These are phyloP conservation scores for Diaporthe nobilis DNA, from an alignment of 2,329 filamentous ascomycete genomes.

Conservation along the genomic window DNA sequence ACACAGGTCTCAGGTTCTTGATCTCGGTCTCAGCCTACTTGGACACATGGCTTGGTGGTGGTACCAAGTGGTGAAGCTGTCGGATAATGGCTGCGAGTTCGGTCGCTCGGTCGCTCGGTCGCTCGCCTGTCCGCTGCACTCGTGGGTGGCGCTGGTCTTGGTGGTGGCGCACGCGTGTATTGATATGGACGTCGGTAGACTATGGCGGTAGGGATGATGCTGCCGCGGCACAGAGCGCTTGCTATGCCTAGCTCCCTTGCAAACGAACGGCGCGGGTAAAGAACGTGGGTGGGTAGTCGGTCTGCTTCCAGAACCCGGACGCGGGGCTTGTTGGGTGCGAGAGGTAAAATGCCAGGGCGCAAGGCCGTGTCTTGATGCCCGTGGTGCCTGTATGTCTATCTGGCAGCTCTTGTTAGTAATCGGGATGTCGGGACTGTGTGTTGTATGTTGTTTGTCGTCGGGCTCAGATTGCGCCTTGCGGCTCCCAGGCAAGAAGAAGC, in stretches of 20 bases:
- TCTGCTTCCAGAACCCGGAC: neutral
- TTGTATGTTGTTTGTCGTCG: neutral
- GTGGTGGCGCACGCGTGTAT: slow-evolving; percentile 14
- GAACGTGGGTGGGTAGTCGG: slow-evolving; percentile 18
- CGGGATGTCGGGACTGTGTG: neutral
- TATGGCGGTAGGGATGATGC: slow-evolving; percentile 22
- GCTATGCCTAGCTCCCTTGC: slow-evolving; percentile 29
- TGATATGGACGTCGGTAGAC: neutral
- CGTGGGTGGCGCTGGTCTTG: slow-evolving; percentile 10
- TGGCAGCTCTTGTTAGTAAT: neutral
- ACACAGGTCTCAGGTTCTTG: slow-evolving; percentile 43
- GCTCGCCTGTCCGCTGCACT: slow-evolving; percentile 4
- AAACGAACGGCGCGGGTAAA: slow-evolving; percentile 27
- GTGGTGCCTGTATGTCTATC: neutral
- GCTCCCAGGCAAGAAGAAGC: neutral
- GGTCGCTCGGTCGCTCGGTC: slow-evolving; percentile 13
- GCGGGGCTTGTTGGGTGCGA: neutral
- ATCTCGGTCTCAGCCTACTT: slow-evolving; percentile 38
- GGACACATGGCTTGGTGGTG: slow-evolving; percentile 39
- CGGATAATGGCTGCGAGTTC: slow-evolving; percentile 1
- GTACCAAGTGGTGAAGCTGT: slow-evolving; percentile 23
- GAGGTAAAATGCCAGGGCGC: neutral
- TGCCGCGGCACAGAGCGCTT: slow-evolving; percentile 14
- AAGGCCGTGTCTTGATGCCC: neutral
- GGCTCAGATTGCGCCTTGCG: slow-evolving; percentile 22